Evolutionary conservation across 1,284 basidiomycete species (phyloP), one percentile per base, ranked within the genome.

Genomic region (Papiliotrema flavescens): DNA sequence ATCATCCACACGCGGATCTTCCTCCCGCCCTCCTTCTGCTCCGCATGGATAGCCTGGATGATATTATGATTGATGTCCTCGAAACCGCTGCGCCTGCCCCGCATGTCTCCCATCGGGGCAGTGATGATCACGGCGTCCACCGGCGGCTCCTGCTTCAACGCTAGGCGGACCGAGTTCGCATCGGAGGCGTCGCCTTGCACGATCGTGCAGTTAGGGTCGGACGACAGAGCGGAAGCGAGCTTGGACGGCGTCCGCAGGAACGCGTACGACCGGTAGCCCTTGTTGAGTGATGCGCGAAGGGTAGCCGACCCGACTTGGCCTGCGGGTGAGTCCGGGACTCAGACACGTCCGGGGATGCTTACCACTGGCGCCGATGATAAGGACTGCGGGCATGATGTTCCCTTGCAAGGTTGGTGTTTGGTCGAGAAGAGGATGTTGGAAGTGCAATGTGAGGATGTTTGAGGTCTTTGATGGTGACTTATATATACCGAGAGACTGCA

Each of bases 1-100:
- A 55, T 55, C n/a, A 55, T 8, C 54, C 54, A 55, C 1, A 55
- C 14, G 23, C 51, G 50, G 54, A 55, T 55, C 23, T 41, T 40
- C 54, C 20, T 47, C 17, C 49, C 49, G 5, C 1, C 1, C 11
- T 24, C 28, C 40, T 51, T 37, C 20, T 55, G 54, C 20, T n/a
- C 54, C 23, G 36, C 43, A 15, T 55, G 48, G n/a, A 55, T 44
- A 1, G 37, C 54, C 36, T 47, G 26, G 47, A 55, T 41, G 22
- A 51, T 43, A 39, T 46, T 55, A 35, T 47, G 32, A 4, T 26
- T 43, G 28, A 55, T 55, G 13, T 49, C n/a, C 36, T 50, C 49
- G 23, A 51, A 55, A 2, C 54, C 19, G 44, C 24, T 46, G 11
- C 28, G 24, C 37, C 35, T 40, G 40, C 48, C 49, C 17, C 42